A percentile compares a stretch with the other conserved stretches of the same genome.
Evolutionary conservation across 176 grass and related monocot species (phyloP).

Genomic region (Musa schizocarpa): DNA sequence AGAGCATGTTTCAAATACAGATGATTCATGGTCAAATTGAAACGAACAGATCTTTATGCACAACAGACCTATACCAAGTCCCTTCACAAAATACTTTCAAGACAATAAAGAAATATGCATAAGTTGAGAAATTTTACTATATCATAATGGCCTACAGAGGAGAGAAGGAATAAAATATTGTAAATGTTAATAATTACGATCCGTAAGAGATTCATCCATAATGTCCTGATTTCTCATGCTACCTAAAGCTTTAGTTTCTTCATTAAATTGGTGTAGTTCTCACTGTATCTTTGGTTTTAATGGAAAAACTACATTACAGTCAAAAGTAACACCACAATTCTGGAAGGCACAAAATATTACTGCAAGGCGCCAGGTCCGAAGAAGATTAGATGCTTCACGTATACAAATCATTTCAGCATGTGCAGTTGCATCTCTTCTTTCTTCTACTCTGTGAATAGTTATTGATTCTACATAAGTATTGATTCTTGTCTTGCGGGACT

Average conservation of each 20-base stretch:
- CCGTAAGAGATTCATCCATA: too few species aligned
- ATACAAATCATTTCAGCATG: conserved; percentile 99
- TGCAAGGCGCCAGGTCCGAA: conserved; percentile 73
- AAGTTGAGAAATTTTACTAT: too few species aligned
- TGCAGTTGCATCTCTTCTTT: conserved; percentile 90
- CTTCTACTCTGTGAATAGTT: conserved; percentile 71
- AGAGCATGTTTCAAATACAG: too few species aligned
- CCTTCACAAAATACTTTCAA: too few species aligned
- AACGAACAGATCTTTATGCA: too few species aligned
- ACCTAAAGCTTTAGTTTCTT: neutral
- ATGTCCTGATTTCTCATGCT: neutral
- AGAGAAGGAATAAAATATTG: too few species aligned
- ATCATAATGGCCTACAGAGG: too few species aligned
- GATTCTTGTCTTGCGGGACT: neutral
- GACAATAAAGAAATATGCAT: too few species aligned
- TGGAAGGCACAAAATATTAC: conserved; percentile 23
- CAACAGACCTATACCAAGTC: too few species aligned
- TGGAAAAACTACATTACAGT: neutral
- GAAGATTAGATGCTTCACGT: conserved; percentile 86
- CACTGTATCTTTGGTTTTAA: neutral
- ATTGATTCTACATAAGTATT: conserved; percentile 10
- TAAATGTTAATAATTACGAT: too few species aligned
- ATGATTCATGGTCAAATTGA: too few species aligned
- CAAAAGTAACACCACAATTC: neutral
- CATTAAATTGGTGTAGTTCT: neutral